phyloP scores from a whole-genome alignment of 768 basidiomycete genomes.

The Rhodotorula toruloides region DNA sequence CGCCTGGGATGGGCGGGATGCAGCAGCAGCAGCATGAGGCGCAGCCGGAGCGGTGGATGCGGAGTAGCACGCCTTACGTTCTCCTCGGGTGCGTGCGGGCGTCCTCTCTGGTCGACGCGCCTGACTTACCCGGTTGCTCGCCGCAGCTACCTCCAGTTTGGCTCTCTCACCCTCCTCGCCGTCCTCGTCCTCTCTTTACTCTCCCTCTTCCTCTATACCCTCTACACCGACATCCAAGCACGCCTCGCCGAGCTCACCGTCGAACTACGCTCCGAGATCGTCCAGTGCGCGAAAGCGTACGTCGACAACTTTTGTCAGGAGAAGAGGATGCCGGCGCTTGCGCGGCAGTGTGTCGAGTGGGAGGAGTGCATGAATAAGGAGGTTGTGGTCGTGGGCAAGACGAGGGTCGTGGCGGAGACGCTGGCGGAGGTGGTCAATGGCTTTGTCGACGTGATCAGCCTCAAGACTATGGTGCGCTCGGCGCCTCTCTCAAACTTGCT shows the following conservation, averaged over 20 bases:
- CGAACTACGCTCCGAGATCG: conserved; percentile 89
- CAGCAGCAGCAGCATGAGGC: conserved; percentile 6
- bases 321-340: conserved; percentile 79
- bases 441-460: conserved; percentile 94
- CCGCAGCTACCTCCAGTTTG: conserved; percentile 80
- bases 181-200: conserved; percentile 76
- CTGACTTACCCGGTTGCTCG: background rate
- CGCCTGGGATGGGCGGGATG: conserved; percentile 36
- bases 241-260: conserved; percentile 81
- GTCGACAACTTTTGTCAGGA: conserved; percentile 74
- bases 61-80: conserved; percentile 59
- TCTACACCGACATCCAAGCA: conserved; percentile 82
- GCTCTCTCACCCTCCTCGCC: conserved; percentile 82
- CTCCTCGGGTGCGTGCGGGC: conserved; percentile 66
- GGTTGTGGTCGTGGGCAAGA: conserved; percentile 79
- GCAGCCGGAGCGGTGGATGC: conserved; percentile 20
- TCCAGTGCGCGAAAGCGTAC: conserved; percentile 73
- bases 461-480: conserved; percentile 75
- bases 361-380: conserved; percentile 64
- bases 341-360: conserved; percentile 79
- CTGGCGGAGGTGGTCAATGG: conserved; percentile 94
- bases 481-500: background rate
- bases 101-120: conserved; percentile 19
- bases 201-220: conserved; percentile 78
- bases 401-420: conserved; percentile 84